phyloP scores from a whole-genome alignment of 2,329 filamentous ascomycete species.

The Onygenales sp. region DNA sequence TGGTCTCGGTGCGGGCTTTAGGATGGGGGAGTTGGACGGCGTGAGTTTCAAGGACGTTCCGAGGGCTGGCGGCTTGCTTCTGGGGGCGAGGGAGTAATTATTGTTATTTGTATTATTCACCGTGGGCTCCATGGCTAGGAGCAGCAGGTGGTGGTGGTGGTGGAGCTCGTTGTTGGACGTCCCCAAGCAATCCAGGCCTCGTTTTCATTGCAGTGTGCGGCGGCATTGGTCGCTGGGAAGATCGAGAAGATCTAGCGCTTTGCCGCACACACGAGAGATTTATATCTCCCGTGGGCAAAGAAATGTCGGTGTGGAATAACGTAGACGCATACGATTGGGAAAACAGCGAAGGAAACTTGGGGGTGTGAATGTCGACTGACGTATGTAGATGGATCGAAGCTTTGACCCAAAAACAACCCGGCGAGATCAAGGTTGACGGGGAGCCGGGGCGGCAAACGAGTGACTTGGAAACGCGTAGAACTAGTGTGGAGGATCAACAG shows the following conservation, averaged over 20 bases:
- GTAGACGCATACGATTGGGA: not conserved
- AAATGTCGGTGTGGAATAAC: not conserved
- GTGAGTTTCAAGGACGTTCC: constrained; percentile 52
- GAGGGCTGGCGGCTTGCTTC: constrained; percentile 25
- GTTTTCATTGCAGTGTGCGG: constrained; percentile 19
- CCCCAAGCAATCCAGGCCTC: constrained; percentile 15
- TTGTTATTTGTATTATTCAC: constrained; percentile 18
- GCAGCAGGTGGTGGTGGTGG: constrained; percentile 5
- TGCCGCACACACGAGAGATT: not conserved
- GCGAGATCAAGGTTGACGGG: too few relatives aligned
- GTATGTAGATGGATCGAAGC: not conserved
- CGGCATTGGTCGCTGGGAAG: constrained; percentile 18
- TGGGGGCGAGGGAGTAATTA: constrained; percentile 18
- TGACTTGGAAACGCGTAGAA: too few relatives aligned
- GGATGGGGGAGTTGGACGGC: constrained; percentile 65
- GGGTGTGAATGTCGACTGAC: not conserved
- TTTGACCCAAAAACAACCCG: too few relatives aligned
- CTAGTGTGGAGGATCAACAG: too few relatives aligned
- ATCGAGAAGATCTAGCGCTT: not conserved
- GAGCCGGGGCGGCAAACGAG: too few relatives aligned
- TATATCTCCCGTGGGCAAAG: not conserved
- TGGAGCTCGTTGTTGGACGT: constrained; percentile 18
- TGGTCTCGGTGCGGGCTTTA: constrained; percentile 54
- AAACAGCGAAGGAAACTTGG: not conserved
- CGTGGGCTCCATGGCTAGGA: constrained; percentile 22